Evolutionary conservation across 495 filamentous ascomycete species (phyloP).

Genomic region (Cenococcum geophilum): DNA sequence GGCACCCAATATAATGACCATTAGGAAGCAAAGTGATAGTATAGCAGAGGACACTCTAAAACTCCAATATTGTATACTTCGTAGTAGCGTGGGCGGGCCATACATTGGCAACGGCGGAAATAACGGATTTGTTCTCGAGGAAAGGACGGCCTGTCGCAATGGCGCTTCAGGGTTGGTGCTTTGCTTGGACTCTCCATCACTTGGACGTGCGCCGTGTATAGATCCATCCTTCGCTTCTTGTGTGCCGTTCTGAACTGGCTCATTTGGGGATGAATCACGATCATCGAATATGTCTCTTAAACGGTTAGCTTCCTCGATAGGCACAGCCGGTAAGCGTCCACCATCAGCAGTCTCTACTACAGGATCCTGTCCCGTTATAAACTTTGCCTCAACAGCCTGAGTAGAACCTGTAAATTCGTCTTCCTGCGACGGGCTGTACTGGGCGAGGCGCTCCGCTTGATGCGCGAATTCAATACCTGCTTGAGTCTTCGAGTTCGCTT

Average conservation of each 20-base stretch:
- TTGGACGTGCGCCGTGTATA: slow-evolving; percentile 28
- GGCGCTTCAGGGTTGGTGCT: slow-evolving; percentile 34
- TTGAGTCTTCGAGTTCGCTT: slow-evolving; percentile 26
- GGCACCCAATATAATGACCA: slow-evolving; percentile 67
- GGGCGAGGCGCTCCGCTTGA: slow-evolving; percentile 55
- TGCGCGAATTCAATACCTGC: slow-evolving; percentile 42
- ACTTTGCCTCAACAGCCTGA: slow-evolving; percentile 57
- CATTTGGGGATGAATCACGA: slow-evolving; percentile 21
- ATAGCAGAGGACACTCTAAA: slow-evolving; percentile 64
- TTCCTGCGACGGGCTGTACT: slow-evolving; percentile 32
- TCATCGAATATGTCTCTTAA: slow-evolving; percentile 49
- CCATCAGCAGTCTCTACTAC: slow-evolving; percentile 63
- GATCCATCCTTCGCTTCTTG: slow-evolving; percentile 33
- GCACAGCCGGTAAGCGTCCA: slow-evolving; percentile 57
- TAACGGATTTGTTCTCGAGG: slow-evolving; percentile 67
- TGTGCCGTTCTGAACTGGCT: slow-evolving; percentile 7
- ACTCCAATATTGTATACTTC: slow-evolving; percentile 55
- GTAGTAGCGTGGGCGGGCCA: slow-evolving; percentile 59
- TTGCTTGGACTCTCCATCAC: slow-evolving; percentile 8
- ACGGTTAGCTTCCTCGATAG: slow-evolving; percentile 59
- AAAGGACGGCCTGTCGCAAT: slow-evolving; percentile 43
- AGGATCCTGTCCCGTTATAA: slow-evolving; percentile 63
- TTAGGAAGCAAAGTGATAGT: slow-evolving; percentile 69
- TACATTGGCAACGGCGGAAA: slow-evolving; percentile 87
- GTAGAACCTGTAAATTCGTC: slow-evolving; percentile 35